These are phyloP conservation scores for Guadua angustifolia DNA, from an alignment of 176 grass and related monocot genomes.

Conservation along the genomic window DNA sequence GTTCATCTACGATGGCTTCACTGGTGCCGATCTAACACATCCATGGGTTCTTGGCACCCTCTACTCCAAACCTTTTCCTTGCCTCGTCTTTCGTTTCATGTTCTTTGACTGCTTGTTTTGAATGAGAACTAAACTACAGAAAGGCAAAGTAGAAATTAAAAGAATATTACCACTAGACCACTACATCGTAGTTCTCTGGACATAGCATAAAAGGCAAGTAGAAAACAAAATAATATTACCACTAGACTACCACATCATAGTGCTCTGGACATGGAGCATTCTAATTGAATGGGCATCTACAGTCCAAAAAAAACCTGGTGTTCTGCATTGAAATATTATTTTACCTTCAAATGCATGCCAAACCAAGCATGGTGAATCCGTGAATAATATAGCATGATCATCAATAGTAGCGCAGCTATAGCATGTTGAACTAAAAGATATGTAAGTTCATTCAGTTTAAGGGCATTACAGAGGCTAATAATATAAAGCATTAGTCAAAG, in stretches of 20 bases:
- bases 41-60: slow-evolving; percentile 72
- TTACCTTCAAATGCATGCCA: background rate
- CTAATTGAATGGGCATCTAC: no score
- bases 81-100: slow-evolving; percentile 92
- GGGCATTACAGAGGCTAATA: background rate
- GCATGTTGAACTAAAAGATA: background rate
- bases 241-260: background rate
- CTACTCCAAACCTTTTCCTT: slow-evolving; percentile 88
- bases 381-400: no score
- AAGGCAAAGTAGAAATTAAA: no score
- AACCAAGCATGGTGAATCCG: background rate
- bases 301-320: no score
- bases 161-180: no score
- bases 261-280: background rate
- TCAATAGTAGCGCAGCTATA: background rate
- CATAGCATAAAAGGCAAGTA: background rate
- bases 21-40: no score
- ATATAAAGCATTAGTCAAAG: no score
- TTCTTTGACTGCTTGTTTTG: slow-evolving; percentile 94
- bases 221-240: background rate
- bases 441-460: background rate
- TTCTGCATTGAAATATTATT: no score
- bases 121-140: slow-evolving; percentile 52
- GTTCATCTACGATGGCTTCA: no score
- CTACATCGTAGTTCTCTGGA: no score